Evolutionary conservation across 352 stramenopile species (phyloP), one percentile per base, ranked within the genome.

Genomic region (Phytophthora cactorum): DNA sequence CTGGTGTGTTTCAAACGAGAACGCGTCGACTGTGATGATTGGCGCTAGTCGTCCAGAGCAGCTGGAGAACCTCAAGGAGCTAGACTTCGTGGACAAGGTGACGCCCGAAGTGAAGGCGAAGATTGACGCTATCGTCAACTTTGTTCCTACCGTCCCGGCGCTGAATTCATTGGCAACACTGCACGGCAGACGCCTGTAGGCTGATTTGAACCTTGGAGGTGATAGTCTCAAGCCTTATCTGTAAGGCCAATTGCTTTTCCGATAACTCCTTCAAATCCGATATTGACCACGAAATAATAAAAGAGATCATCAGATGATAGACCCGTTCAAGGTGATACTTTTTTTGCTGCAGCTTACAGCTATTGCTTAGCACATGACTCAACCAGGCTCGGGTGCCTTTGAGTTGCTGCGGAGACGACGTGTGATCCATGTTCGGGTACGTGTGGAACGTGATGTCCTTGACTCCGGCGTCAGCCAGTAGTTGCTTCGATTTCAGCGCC

Each of bases 341-440:
- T 22, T 22, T 22, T 22, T 22, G 22, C 22, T 22, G 22, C 22
- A 22, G 39, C 29, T 58, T 51, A 67, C 17, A 70, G 43, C 14
- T 67, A 39, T 17, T 67, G 36, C 50, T 72, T 66, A 1, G 44
- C 28, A 89, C 72, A 36, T 74, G 79, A 45, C 69, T 11, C 12
- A 93, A 55, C 83, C 84, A 92, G 8, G 17, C 51, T 52, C 68
- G 64, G 52, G 90, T 62, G 63, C 89, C 79, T 22, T 68, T 52
- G 14, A 92, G 75, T 62, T 93, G 82, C 12, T 90, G 45, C 29
- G 74, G 68, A 41, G 53, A 86, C 11, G 76, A 75, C 31, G 70
- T 79, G 68, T 93, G 84, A 27, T 81, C 63, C 80, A 93, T 78
- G 58, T 72, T 72, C 5, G 65, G 53, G 65, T 92, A 93, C 25